A percentile compares a stretch with the other conserved stretches of the same genome.
These are phyloP conservation scores for Zasmidium angulare DNA, from an alignment of 2,329 filamentous ascomycete species.

Conservation along the genomic window DNA sequence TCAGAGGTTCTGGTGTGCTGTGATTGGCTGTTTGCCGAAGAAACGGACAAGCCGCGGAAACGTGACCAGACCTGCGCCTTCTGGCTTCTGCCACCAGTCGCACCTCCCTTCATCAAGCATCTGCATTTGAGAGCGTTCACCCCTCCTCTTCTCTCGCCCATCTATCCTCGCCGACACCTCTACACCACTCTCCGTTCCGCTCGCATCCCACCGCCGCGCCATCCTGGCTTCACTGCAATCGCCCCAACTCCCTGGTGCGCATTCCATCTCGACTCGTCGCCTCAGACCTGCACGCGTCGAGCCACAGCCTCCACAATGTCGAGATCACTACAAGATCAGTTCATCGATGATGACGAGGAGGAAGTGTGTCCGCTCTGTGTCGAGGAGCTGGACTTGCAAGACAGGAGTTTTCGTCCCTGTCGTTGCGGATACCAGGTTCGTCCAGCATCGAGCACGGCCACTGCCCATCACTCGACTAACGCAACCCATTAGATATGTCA, in stretches of 20 bases:
- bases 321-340: slow-evolving; percentile 51
- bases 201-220: background rate
- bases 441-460: slow-evolving; percentile 4
- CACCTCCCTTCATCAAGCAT: background rate
- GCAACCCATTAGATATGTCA: slow-evolving; percentile 75
- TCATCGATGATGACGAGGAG: slow-evolving; percentile 55
- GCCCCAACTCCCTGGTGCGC: slow-evolving; percentile 1
- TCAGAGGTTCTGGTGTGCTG: too few relatives aligned
- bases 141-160: background rate
- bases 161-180: background rate
- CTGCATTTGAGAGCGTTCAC: background rate
- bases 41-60: too few relatives aligned
- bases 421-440: slow-evolving; percentile 96
- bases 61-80: background rate
- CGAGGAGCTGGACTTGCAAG: slow-evolving; percentile 96
- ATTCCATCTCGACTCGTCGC: background rate
- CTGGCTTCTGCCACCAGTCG: too few relatives aligned
- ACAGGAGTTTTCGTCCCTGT: slow-evolving; percentile 95
- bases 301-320: slow-evolving; percentile 43
- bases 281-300: slow-evolving; percentile 12
- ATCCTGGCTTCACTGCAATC: slow-evolving; percentile 4
- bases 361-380: slow-evolving; percentile 87
- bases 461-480: slow-evolving; percentile 12
- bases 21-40: too few relatives aligned
- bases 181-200: background rate